A percentile compares a stretch with the other conserved stretches of the same genome.
These are phyloP conservation scores for Rhynchosporium secalis DNA, from an alignment of 2,329 filamentous ascomycete genomes.

Conservation along the genomic window DNA sequence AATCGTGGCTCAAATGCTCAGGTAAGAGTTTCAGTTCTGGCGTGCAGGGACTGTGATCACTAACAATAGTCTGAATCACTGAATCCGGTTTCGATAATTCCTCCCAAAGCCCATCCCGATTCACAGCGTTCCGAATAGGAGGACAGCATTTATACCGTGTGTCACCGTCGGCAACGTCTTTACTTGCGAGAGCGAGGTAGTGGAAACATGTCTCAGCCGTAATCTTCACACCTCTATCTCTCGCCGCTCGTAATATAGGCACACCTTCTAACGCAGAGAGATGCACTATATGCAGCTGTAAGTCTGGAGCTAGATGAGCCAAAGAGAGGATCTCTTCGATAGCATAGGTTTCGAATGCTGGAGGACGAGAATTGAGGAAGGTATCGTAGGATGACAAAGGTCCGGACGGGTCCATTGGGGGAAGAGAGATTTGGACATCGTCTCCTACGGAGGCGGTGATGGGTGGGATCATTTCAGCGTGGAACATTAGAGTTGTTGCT, in stretches of 20 bases:
- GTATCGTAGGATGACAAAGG: slow-evolving; percentile 79
- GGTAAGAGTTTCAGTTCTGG: slow-evolving; percentile 90
- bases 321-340: slow-evolving; percentile 83
- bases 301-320: slow-evolving; percentile 73
- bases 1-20: slow-evolving; percentile 49
- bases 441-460: slow-evolving; percentile 78
- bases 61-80: slow-evolving; percentile 88
- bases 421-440: slow-evolving; percentile 66
- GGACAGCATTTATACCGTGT: slow-evolving; percentile 75
- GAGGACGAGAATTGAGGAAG: slow-evolving; percentile 87
- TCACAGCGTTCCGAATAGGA: slow-evolving; percentile 64
- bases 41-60: slow-evolving; percentile 94
- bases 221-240: slow-evolving; percentile 63
- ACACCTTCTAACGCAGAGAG: slow-evolving; percentile 69
- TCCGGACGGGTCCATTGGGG: slow-evolving; percentile 70
- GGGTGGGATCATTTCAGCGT: slow-evolving; percentile 96
- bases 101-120: slow-evolving; percentile 69
- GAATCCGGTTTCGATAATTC: slow-evolving; percentile 72
- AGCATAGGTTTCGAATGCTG: slow-evolving; percentile 87
- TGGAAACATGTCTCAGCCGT: slow-evolving; percentile 79
- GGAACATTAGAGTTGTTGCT: slow-evolving; percentile 95
- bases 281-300: slow-evolving; percentile 86
- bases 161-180: slow-evolving; percentile 66
- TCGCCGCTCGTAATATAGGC: slow-evolving; percentile 62
- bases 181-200: slow-evolving; percentile 68